phyloP scores from a whole-genome alignment of 306 rosid species.

The Castanea crenata region DNA sequence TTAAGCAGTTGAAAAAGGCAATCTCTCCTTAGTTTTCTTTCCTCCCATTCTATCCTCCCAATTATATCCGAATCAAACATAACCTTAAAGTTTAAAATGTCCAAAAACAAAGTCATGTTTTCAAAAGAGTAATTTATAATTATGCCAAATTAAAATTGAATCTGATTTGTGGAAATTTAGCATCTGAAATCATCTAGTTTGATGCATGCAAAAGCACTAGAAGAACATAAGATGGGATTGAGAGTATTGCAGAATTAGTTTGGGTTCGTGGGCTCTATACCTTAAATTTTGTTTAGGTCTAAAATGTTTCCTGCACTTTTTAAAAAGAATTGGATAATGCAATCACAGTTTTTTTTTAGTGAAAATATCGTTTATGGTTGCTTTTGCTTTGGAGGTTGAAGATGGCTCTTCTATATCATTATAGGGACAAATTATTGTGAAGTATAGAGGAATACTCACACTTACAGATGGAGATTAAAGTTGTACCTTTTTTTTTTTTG shows the following conservation, averaged over 20 bases:
- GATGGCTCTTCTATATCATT: background rate
- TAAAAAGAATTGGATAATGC: background rate
- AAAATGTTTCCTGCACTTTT: background rate
- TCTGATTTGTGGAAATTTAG: background rate
- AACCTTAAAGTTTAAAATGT: background rate
- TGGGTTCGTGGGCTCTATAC: background rate
- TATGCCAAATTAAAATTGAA: background rate
- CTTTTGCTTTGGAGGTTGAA: background rate
- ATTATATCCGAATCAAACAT: no score
- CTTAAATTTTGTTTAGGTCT: background rate
- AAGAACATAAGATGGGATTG: background rate
- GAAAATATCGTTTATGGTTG: background rate
- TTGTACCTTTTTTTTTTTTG: background rate
- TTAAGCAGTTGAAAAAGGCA: no score
- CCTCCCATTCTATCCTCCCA: no score
- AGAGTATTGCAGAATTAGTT: background rate
- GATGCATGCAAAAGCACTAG: background rate
- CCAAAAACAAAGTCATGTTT: background rate
- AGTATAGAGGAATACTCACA: background rate
- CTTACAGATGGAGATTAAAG: background rate
- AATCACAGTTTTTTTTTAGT: background rate
- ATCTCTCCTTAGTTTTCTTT: no score
- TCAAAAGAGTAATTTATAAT: background rate
- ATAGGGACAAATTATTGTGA: background rate
- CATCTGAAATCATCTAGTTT: background rate